These are phyloP conservation scores for Theobroma cacao DNA, from an alignment of 345 rosid species.

Conservation along the genomic window DNA sequence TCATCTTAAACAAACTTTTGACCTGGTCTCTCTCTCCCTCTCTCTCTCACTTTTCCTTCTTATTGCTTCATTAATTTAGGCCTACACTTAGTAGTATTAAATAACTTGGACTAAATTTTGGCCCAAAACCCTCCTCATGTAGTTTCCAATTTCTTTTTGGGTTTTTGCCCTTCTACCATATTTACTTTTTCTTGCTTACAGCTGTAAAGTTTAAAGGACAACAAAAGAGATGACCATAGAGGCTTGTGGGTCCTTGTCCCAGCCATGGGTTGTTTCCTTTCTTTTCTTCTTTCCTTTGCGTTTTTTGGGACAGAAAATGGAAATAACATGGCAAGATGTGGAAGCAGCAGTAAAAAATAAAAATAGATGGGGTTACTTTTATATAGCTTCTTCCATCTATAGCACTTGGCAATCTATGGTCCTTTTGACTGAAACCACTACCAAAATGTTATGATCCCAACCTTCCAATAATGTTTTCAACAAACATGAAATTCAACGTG, in stretches of 20 bases:
- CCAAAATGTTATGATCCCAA: not conserved
- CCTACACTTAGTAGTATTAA: conserved; percentile 6
- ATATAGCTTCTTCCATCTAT: not conserved
- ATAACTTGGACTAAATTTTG: conserved; percentile 17
- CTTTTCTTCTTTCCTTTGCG: not conserved
- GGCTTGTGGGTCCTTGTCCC: conserved; percentile 14
- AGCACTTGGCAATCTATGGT: conserved; percentile 6
- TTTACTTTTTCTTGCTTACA: conserved; percentile 22
- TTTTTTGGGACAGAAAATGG: conserved; percentile 12
- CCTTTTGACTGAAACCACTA: conserved; percentile 5
- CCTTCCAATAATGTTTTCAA: conserved; percentile 4
- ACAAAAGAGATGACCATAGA: conserved; percentile 18
- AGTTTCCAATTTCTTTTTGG: not conserved
- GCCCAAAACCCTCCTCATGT: conserved; percentile 14
- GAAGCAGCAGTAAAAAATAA: conserved; percentile 12
- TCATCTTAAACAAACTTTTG: conserved; percentile 39
- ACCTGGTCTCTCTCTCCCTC: conserved; percentile 28
- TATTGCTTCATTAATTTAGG: not conserved
- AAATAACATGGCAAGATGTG: conserved; percentile 7
- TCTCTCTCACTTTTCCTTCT: not conserved
- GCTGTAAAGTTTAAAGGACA: conserved; percentile 46
- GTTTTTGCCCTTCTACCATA: no score
- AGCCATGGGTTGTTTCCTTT: not conserved
- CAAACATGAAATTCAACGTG: conserved; percentile 5
- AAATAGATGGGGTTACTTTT: not conserved